Base-by-base conservation (phyloP, 345 rosid species). In the Trapa incisa region DNA sequence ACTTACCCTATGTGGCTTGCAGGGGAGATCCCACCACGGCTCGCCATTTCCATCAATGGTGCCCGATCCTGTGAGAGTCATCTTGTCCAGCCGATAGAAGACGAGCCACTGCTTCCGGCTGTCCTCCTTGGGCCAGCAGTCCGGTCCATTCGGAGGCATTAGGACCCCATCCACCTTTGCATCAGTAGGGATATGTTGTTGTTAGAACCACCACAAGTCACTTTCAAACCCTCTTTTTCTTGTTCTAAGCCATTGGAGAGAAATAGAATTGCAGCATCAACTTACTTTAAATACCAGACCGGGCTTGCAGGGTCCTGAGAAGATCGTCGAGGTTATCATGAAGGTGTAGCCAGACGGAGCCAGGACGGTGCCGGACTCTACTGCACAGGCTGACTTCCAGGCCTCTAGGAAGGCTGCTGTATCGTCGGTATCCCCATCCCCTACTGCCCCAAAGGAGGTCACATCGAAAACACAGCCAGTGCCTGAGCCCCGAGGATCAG, bases 11-110 rank as follows among this genome's bases (percentile, higher is more conserved):
- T 91, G 97, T 29, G 99, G 99, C 70, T 94, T 94, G 87, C 99
- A 91, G 67, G 99, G 99, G 57, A 94, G 84, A 47, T 94, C 96
- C 99, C 99, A 94, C 99, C 99, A 94, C 63, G 87, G 80, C 77
- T 83, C 90, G 61, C 97, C 99, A 65, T 94, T 94, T 56, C 99
- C 99, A 84, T 94, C 96, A 37, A 94, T 80, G 71, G 91, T 85
- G 48, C 99, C 97, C 58, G 72, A 76, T 6, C 97, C 99, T 0
- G 87, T 75, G 75, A 94, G 78, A 33, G 82, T 87, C 79, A 94
- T 67, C 38, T 77, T 71, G 12, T 87, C 72, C 2, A 94, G 87
- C 64, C 83, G 76, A 64, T 94, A 94, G 80, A 94, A 94, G 67
- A 94, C 90, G 1, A 94, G 88, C 99, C 99, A 94, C 66, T 94